Base-by-base conservation (phyloP, 2,329 filamentous ascomycete species). In the Colletotrichum cereale region DNA sequence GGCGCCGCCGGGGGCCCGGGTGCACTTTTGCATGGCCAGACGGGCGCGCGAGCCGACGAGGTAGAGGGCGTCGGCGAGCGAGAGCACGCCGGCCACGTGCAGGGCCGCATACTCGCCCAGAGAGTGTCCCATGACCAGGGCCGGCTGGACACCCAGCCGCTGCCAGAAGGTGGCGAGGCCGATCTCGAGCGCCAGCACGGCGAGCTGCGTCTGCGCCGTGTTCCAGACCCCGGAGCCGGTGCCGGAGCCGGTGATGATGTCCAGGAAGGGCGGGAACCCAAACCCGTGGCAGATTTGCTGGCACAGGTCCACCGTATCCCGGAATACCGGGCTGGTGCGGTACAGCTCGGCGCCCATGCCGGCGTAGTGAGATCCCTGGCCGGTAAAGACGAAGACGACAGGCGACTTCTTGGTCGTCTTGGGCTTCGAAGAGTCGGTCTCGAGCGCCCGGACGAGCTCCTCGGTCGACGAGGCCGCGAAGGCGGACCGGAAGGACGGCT, bases 41-140 rank as follows among this genome's bases (percentile, higher is more conserved):
- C 84, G 78, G 1, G 90, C 90, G 68, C 91, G 84, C 26, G 81
- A 76, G 10, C 44, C 53, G n/a, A 92, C 89, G 0, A 93, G 82
- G 55, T 87, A 88, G 12, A 94, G 82, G 73, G 88, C 74, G 50
- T 83, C 80, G 5, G 63, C 10, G 0, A 81, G 73, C 11, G 75
- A 77, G 14, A 82, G 58, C 0, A 74, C 71, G 1, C 79, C 79
- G 2, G 80, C 76, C 1, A 82, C 71, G 50, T 78, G 78, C 4
- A 82, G 66, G 2, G 80, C 80, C 0, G 79, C 80, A 2, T 82
- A 65, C 65, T 83, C 76, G 11, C 81, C 81, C 64, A 83, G 77
- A 66, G 79, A 81, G 66, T 82, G 81, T 0, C 81, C 82, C 14
- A 81, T 70, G 0, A 81, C 74, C 53, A 77, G 74, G 8, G 76